Evolutionary conservation across 257 asterid genomes (phyloP), one percentile per base, ranked within the genome.

Genomic region (Lavandula angustifolia): DNA sequence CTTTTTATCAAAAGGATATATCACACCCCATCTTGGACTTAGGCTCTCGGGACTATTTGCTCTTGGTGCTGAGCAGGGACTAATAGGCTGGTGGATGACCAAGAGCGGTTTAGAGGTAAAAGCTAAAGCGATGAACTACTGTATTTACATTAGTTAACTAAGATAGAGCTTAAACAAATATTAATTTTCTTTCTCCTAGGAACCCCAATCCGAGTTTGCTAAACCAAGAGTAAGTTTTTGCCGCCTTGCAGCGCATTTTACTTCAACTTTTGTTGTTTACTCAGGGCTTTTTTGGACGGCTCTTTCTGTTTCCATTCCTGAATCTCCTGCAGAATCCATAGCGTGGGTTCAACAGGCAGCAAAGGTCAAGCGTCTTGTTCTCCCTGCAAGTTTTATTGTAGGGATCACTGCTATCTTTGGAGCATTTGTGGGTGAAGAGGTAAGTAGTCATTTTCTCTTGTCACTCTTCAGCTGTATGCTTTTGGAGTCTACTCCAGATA

Each of bases 51-150:
- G 92, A 50, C 75, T 91, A 43, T 87, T 87, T 72, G 96, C 92
- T 65, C 95, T 91, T 78, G 95, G 92, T 66, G 95, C 88, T 74
- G 96, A 95, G 70, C 96, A 91, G 77, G 97, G 97, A 51, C 63
- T 87, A 10, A 78, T 91, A 54, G 96, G 97, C 47, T 85, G 91
- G 92, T 85, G 88, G 91, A 84, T 82, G 88, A 86, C 82, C 38
- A 91, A 84, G 77, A 87, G 96, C 68, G 96, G 95, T 66, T 79
- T 80, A 62, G 97, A 91, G 96, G 96, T 91, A 84, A 72, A 48
- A 55, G 60, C 44, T 73, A 77, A 68, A 71, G 50, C 62, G 9
- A 43, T 65, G 10, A 40, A 40, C 41, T 59, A 63, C 12, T 68
- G 43, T 50, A 54, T 69, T 56, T 48, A 7, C 12, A 18, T 31